These are phyloP conservation scores for Aspergillus carbonarius DNA, from an alignment of 2,329 filamentous ascomycete species.

Conservation along the genomic window DNA sequence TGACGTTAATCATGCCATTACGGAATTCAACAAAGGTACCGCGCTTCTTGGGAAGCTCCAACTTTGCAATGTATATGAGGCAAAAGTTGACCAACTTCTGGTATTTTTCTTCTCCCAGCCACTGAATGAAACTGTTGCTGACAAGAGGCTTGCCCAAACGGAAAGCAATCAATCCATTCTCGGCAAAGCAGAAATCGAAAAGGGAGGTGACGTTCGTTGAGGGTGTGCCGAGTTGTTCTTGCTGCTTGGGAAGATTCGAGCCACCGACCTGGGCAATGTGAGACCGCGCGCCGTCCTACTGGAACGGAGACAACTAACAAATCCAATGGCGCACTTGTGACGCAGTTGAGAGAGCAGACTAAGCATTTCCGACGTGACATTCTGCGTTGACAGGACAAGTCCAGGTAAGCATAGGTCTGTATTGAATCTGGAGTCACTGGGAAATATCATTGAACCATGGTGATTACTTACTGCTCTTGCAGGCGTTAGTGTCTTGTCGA, in stretches of 20 bases:
- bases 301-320: slow-evolving; percentile 21
- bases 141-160: slow-evolving; percentile 75
- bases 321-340: slow-evolving; percentile 49
- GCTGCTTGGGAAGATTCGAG: slow-evolving; percentile 88
- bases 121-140: slow-evolving; percentile 83
- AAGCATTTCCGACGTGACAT: slow-evolving; percentile 77
- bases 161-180: slow-evolving; percentile 93
- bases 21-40: slow-evolving; percentile 68
- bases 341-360: slow-evolving; percentile 75
- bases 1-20: slow-evolving; percentile 66
- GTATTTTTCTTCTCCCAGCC: slow-evolving; percentile 80
- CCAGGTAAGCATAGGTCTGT: slow-evolving; percentile 8
- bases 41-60: slow-evolving; percentile 62
- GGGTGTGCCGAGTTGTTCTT: slow-evolving; percentile 82
- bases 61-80: slow-evolving; percentile 60
- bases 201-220: slow-evolving; percentile 71
- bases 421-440: not conserved
- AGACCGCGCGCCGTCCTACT: slow-evolving; percentile 9
- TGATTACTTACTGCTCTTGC: slow-evolving; percentile 64
- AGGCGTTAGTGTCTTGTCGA: slow-evolving; percentile 86
- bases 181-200: slow-evolving; percentile 97
- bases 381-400: slow-evolving; percentile 43
- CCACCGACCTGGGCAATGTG: slow-evolving; percentile 64
- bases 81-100: slow-evolving; percentile 60
- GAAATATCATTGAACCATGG: not conserved